These are phyloP conservation scores for Boletus subparvulus DNA, from an alignment of 768 basidiomycete genomes.

Conservation along the genomic window DNA sequence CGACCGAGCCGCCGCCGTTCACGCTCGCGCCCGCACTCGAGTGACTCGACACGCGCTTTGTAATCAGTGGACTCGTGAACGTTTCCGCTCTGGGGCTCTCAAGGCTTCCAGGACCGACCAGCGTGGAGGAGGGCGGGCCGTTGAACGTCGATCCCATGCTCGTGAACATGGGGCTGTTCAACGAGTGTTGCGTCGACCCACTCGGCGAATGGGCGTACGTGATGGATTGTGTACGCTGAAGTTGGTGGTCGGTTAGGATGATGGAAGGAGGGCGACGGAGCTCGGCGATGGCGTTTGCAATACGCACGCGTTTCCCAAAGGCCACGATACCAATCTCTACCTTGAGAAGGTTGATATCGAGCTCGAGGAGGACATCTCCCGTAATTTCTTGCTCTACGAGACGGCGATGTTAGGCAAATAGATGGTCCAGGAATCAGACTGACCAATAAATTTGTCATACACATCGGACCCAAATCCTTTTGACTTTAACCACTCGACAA, in stretches of 20 bases:
- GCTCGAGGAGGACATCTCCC: constrained; percentile 93
- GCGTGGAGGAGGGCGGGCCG: constrained; percentile 21
- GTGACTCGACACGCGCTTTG: constrained; percentile 28
- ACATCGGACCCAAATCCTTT: constrained; percentile 86
- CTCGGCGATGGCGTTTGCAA: constrained; percentile 89
- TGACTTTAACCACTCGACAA: constrained; percentile 80
- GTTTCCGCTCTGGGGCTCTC: constrained; percentile 34
- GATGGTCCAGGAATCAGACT: constrained; percentile 22
- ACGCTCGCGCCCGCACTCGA: constrained; percentile 30
- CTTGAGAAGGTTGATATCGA: constrained; percentile 90
- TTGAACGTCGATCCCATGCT: constrained; percentile 32
- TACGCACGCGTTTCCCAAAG: constrained; percentile 92
- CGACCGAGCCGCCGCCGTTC: constrained; percentile 24
- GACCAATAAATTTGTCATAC: constrained; percentile 84
- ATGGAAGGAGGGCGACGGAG: constrained; percentile 73
- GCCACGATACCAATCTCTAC: constrained; percentile 89
- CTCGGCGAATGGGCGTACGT: constrained; percentile 28
- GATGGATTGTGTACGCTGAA: constrained; percentile 33
- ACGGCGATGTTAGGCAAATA: background rate
- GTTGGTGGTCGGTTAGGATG: constrained; percentile 48
- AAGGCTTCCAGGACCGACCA: constrained; percentile 25
- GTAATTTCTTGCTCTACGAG: constrained; percentile 94
- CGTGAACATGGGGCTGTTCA: constrained; percentile 40
- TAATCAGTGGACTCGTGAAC: constrained; percentile 15
- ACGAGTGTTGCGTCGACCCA: constrained; percentile 45